Base-by-base conservation (phyloP, 108 stramenopile genomes). In the Seminavis robusta region DNA sequence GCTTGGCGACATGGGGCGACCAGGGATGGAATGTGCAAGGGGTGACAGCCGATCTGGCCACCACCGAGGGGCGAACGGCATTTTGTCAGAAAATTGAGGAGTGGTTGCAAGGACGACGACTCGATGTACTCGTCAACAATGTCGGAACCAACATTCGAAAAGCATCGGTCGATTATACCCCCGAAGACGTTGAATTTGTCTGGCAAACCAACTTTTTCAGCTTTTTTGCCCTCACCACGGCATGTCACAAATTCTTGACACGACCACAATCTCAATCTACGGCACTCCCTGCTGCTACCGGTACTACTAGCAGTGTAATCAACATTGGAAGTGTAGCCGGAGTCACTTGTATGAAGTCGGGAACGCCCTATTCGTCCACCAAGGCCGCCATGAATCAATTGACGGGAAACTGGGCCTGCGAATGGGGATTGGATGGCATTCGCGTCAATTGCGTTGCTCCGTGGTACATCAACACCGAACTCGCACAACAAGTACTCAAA, bases 361-460 rank as follows among this genome's bases (percentile, higher is more conserved):
- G 96, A 2, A 72, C 84, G 6, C 74, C 73, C 23, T 84, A 84
- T 62, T 92, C 81, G 21, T 56, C 79, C 42, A 94, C 93, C 42
- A 98, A 98, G 57, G 95, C 94, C 6, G 97, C 97, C n/a, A 92
- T 98, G 86, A 90, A 89, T 61, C 95, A 96, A 73, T 47, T 98
- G 25, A 94, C 97, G 1, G 84, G 86, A 19, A 91, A 83, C 56
- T 77, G 87, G 66, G 93, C 94, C 13, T 96, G 95, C 52, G 97
- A 98, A 67, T 79, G 78, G 78, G 78, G 72, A 13, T 20, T 49
- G 24, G 77, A 89, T 61, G 90, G 92, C n/a, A 95, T 98, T 37
- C 69, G 89, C 29, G 80, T 90, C 0, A 90, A 90, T 48, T 86
- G 89, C 42, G 89, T 90, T 3, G 60, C 84, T 34, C 89, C 89